These are phyloP conservation scores for Macrolepiota fuliginosa DNA, from an alignment of 768 basidiomycete species.

Conservation along the genomic window DNA sequence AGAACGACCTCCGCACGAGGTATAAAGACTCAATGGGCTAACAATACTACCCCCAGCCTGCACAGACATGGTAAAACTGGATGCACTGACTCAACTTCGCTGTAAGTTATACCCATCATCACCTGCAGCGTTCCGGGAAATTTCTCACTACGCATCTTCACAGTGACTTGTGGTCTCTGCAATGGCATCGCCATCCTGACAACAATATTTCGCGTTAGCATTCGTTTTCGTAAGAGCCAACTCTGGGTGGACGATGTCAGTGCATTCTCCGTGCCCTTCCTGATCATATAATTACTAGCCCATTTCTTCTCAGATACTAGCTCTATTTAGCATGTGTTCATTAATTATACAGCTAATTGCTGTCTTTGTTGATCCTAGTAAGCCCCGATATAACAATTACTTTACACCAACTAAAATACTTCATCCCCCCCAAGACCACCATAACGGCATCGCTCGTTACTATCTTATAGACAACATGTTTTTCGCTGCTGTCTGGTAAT, in stretches of 20 bases:
- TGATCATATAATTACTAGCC: background rate
- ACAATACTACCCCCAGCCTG: background rate
- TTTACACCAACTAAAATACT: background rate
- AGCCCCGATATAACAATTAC: background rate
- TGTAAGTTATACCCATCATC: background rate
- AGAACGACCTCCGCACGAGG: background rate
- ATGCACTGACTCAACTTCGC: background rate
- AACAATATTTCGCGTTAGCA: background rate
- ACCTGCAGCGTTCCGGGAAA: no score
- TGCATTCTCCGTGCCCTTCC: background rate
- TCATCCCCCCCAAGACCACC: background rate
- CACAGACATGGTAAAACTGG: background rate
- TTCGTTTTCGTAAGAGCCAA: background rate
- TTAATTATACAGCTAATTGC: slow-evolving; percentile 1
- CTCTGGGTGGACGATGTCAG: slow-evolving; percentile 9
- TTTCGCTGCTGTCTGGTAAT: slow-evolving; percentile 37
- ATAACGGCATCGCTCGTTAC: slow-evolving; percentile 24
- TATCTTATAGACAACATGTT: slow-evolving; percentile 36
- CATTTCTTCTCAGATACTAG: background rate
- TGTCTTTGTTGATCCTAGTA: background rate
- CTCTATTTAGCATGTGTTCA: background rate
- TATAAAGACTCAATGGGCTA: background rate
- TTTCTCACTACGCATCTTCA: background rate
- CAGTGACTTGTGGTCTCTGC: background rate
- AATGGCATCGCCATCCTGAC: background rate